Evolutionary conservation across 108 stramenopile genomes (phyloP).

Genomic region (Licmophora abbreviata): DNA sequence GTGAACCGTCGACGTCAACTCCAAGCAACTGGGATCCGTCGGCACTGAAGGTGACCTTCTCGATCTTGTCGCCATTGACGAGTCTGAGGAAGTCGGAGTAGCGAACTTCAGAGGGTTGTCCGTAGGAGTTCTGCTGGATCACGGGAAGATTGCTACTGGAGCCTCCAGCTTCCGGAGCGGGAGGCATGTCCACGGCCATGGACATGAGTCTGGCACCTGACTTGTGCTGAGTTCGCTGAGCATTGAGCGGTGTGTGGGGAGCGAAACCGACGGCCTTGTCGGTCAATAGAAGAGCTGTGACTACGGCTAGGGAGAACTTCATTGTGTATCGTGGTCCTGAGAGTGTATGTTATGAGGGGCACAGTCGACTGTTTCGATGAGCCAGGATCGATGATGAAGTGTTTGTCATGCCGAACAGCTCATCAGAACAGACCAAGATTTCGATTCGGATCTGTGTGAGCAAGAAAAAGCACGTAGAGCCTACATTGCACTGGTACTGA

Average conservation of each 20-base stretch:
- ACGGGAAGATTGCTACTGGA: constrained; percentile 14
- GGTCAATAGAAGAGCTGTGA: constrained; percentile 19
- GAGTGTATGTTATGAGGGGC: no score
- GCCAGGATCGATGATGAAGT: no score
- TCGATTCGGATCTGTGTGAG: no score
- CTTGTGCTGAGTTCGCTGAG: neutral
- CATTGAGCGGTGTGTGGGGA: constrained; percentile 14
- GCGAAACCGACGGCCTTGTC: constrained; percentile 27
- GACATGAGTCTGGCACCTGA: constrained; percentile 14
- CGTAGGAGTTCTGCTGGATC: constrained; percentile 31
- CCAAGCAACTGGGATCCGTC: constrained; percentile 86
- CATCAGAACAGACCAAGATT: no score
- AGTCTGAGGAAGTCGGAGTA: constrained; percentile 70
- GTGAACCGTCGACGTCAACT: constrained; percentile 68
- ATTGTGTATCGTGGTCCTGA: constrained; percentile 15
- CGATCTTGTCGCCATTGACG: constrained; percentile 49
- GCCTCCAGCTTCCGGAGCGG: constrained; percentile 6
- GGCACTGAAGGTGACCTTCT: constrained; percentile 79
- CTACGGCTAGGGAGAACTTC: constrained; percentile 27
- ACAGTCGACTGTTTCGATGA: no score
- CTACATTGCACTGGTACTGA: no score
- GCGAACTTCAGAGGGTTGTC: constrained; percentile 49
- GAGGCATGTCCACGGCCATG: constrained; percentile 20
- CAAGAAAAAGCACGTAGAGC: no score
- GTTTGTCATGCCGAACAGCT: no score